Evolutionary conservation across 2,329 filamentous ascomycete genomes (phyloP), one percentile per base, ranked within the genome.

Genomic region (Xylariaceae sp.): DNA sequence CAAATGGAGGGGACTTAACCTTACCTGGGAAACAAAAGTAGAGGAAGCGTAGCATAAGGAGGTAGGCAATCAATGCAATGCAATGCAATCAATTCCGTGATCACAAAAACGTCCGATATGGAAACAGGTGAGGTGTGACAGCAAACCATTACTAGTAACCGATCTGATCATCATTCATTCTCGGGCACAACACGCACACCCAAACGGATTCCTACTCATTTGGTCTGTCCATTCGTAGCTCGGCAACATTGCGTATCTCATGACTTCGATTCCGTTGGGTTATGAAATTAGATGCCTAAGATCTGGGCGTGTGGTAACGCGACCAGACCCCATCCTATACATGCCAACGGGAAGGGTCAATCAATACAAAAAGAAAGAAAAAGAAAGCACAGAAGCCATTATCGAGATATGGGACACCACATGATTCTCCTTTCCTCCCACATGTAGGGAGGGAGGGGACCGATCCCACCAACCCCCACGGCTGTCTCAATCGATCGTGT

Each of bases 71-170:
- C 2, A 26, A 46, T 30, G 33, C 13, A 27, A 30, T 46, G 41
- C 29, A 50, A 39, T 40, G 15, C 32, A 43, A 43, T 50, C 15
- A 40, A n/a, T n/a, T n/a, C n/a, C n/a, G n/a, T 51, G 24, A 33
- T 33, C 40, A 16, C n/a, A 40, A 26, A 41, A 33, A 20, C 10
- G 5, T 24, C 30, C n/a, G 11, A 36, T 35, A n/a, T 26, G 23
- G 33, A 39, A 20, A 21, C 4, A 29, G 26, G 26, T 26, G 44
- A 49, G 24, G 24, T n/a, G 27, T 23, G 37, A 33, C 18, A 49
- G 23, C 23, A 33, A 49, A 33, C 32, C 27, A 20, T 7, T 23
- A 35, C n/a, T n/a, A n/a, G n/a, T n/a, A 45, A 23, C 32, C n/a
- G 30, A 27, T 40, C 23, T 36, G 40, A 16, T 45, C n/a, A n/a